Percentiles rank a stretch among this genome's conserved stretches.
phyloP scores from a whole-genome alignment of 2,329 filamentous ascomycete genomes.

The Boeremia lycopersici region DNA sequence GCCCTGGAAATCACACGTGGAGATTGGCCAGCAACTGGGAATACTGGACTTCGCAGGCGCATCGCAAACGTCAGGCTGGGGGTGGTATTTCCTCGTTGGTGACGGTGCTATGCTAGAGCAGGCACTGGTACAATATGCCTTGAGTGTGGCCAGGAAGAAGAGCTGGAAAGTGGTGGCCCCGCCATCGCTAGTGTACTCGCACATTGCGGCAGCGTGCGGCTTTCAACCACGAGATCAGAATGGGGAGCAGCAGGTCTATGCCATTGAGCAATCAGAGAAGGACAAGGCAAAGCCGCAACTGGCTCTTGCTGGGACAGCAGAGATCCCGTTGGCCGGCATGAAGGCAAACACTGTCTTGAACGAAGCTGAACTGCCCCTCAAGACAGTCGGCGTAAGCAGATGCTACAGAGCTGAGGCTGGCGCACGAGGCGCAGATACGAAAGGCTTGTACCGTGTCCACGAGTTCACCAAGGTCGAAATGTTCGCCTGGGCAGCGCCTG shows the following conservation, averaged over 20 bases:
- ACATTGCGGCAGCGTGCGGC: conserved; percentile 88
- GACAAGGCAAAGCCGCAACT: conserved; percentile 70
- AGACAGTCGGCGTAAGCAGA: conserved; percentile 82
- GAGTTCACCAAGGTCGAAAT: conserved; percentile 99
- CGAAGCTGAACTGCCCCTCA: conserved; percentile 71
- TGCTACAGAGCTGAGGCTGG: conserved; percentile 97
- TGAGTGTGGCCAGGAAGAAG: conserved; percentile 71
- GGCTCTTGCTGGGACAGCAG: conserved; percentile 84
- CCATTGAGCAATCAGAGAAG: conserved; percentile 69
- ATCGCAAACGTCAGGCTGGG: conserved; percentile 86
- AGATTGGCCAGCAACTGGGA: conserved; percentile 84
- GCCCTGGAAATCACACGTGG: conserved; percentile 76
- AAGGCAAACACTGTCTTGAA: conserved; percentile 75
- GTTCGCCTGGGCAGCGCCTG: conserved; percentile 84
- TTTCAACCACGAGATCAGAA: conserved; percentile 92
- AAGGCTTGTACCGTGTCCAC: conserved; percentile 94
- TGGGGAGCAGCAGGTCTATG: conserved; percentile 91
- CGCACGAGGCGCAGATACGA: conserved; percentile 85
- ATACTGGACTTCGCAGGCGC: conserved; percentile 89
- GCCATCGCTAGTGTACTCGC: conserved; percentile 87
- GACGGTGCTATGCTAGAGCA: conserved; percentile 94
- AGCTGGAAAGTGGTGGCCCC: conserved; percentile 85
- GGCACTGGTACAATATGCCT: conserved; percentile 84
- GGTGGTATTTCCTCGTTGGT: conserved; percentile 95
- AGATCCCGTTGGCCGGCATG: conserved; percentile 93